Evolutionary conservation across 768 basidiomycete genomes (phyloP).

Genomic region (Collybiopsis confluens): DNA sequence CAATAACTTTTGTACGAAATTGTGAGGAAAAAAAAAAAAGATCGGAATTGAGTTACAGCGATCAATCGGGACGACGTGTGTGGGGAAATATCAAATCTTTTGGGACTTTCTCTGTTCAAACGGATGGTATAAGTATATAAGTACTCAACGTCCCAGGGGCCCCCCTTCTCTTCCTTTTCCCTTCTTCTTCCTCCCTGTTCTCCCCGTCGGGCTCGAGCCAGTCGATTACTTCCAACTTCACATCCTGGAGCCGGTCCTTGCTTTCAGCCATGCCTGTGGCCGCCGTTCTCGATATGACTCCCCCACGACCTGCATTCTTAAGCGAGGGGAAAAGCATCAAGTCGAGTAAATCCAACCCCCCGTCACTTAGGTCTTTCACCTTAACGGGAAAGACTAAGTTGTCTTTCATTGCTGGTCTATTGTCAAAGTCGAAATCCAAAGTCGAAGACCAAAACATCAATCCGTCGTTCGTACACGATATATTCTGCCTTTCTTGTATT

Average conservation of each 20-base stretch:
- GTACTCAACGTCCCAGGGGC: background rate
- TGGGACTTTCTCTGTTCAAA: too few relatives aligned
- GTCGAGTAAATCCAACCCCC: conserved; percentile 13
- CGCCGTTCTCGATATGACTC: conserved; percentile 2
- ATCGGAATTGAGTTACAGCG: too few relatives aligned
- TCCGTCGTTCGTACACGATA: background rate
- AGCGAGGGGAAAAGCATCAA: conserved; percentile 19
- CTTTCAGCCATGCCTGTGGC: background rate
- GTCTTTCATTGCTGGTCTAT: conserved; percentile 14
- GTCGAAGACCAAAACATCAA: background rate
- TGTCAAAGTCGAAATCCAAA: conserved; percentile 14
- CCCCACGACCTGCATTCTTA: conserved; percentile 14
- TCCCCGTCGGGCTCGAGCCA: too few relatives aligned
- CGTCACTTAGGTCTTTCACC: conserved; percentile 19
- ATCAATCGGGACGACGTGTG: too few relatives aligned
- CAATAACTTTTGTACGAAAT: too few relatives aligned
- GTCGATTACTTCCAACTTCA: too few relatives aligned
- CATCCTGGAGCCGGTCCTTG: too few relatives aligned
- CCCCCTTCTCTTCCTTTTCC: background rate
- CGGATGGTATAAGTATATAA: too few relatives aligned
- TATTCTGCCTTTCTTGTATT: background rate
- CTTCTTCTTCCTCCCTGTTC: too few relatives aligned
- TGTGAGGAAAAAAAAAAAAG: too few relatives aligned
- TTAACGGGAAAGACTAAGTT: conserved; percentile 20
- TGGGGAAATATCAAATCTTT: too few relatives aligned